Base-by-base conservation (phyloP, 495 filamentous ascomycete species). In the Penicillium chermesinum region DNA sequence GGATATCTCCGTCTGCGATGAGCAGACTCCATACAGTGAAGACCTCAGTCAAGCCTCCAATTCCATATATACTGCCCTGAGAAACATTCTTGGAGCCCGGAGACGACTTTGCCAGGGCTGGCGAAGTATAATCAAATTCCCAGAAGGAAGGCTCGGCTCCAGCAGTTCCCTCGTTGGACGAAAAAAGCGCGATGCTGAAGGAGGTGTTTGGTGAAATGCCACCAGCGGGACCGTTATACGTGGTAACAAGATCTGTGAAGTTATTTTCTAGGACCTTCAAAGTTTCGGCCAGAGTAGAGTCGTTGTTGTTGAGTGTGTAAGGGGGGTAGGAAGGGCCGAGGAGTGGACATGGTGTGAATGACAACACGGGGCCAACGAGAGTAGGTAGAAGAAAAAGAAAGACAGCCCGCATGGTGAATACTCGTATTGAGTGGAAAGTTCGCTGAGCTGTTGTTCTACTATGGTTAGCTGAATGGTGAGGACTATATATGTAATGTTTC, bases 111-210 rank as follows among this genome's bases (percentile, higher is more conserved):
- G 49, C 48, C 19, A 75, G 48, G 1, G 60, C 44, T 1, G 67
- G 63, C 2, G 77, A 66, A 2, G 75, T 77, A 50, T 74, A 71
- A 52, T 77, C 72, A 45, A 70, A 65, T 45, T 72, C 33, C 41
- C 34, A 72, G 54, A 76, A 65, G 20, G 73, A 38, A 1, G 71
- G 65, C 4, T 64, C 49, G 12, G 66, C 58, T 15, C 34, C 33
- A 17, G 49, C 47, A 21, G 34, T 49, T 33, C 60, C 52, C 16
- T 67, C 36, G 39, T 65, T 65, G 1, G 69, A 62, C 17, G 73
- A 78, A 63, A 78, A 80, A 2, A 81, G 48, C 21, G 73, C 65
- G n/a, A 79, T 58, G 41, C 71, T 71, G 62, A 74, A 78, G 7
- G 73, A 76, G 15, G 55, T 62, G 8, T 65, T 61, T 16, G 49